A percentile compares a stretch with the other conserved stretches of the same genome.
These are phyloP conservation scores for Aspergillus sp. DNA, from an alignment of 2,329 filamentous ascomycete genomes.

Conservation along the genomic window DNA sequence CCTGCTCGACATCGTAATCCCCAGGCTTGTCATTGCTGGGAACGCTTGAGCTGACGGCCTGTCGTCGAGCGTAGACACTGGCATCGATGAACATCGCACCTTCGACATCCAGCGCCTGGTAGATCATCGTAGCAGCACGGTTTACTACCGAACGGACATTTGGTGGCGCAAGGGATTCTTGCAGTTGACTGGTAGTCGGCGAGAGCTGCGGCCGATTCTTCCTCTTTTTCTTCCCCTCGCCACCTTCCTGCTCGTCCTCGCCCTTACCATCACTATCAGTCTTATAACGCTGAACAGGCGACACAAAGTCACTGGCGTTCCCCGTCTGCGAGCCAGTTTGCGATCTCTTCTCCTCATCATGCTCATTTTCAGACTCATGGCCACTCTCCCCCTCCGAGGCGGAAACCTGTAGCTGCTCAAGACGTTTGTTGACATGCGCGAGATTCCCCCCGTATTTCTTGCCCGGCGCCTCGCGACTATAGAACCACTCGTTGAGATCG, in stretches of 20 bases:
- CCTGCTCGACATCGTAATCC: background rate
- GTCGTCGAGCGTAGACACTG: slow-evolving; percentile 23
- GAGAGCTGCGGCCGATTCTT: background rate
- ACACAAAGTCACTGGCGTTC: background rate
- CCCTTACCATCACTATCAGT: background rate
- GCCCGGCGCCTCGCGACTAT: slow-evolving; percentile 7
- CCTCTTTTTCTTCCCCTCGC: background rate
- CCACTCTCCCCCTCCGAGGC: background rate
- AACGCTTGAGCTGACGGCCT: slow-evolving; percentile 13
- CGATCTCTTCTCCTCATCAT: too few relatives aligned
- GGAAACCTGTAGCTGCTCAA: background rate
- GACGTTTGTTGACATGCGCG: background rate
- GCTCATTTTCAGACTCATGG: background rate
- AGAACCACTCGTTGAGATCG: slow-evolving; percentile 24
- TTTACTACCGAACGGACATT: slow-evolving; percentile 25
- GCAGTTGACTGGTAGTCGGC: slow-evolving; percentile 7
- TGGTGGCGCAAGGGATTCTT: slow-evolving; percentile 18
- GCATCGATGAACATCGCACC: slow-evolving; percentile 28
- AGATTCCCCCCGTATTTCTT: background rate
- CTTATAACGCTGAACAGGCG: background rate
- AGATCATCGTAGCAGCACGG: slow-evolving; percentile 23
- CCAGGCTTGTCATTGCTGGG: too few relatives aligned
- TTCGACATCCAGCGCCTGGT: slow-evolving; percentile 27
- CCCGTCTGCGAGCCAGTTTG: too few relatives aligned
- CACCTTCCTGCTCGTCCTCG: background rate